Percentiles rank a stretch among this genome's conserved stretches.
These are phyloP conservation scores for Saussurea involucrata DNA, from an alignment of 129 eudicot genomes.

Conservation along the genomic window DNA sequence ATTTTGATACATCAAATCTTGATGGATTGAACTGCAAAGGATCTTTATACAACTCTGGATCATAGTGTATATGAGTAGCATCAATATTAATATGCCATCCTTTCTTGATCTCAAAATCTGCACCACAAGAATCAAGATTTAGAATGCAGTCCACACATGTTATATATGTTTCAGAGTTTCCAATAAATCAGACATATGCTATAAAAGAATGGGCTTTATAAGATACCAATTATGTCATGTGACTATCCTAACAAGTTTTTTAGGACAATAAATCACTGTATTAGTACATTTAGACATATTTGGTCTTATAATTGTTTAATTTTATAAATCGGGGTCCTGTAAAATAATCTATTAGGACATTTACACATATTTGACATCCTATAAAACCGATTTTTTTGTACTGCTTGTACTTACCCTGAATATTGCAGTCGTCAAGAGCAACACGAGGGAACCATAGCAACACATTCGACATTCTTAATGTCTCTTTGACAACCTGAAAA, in stretches of 20 bases:
- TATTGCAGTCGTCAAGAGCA: conserved; percentile 41
- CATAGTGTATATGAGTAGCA: conserved; percentile 62
- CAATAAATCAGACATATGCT: too few species aligned
- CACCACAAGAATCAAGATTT: background rate
- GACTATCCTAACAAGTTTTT: too few species aligned
- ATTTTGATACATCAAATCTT: conserved; percentile 53
- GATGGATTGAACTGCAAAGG: conserved; percentile 58
- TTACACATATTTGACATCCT: background rate
- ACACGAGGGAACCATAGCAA: conserved; percentile 59
- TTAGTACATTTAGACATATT: background rate
- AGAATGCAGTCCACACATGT: background rate
- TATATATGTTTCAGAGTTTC: background rate
- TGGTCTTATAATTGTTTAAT: background rate
- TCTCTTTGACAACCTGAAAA: conserved; percentile 59
- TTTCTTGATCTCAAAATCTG: conserved; percentile 61
- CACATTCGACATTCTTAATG: conserved; percentile 57
- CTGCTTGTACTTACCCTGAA: conserved; percentile 31
- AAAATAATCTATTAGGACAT: background rate
- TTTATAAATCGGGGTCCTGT: background rate
- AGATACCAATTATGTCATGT: too few species aligned
- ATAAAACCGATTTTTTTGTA: background rate
- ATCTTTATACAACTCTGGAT: conserved; percentile 43
- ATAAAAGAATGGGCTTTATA: too few species aligned
- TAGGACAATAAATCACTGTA: background rate
- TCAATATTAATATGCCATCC: conserved; percentile 63